These are phyloP conservation scores for Boletus semigastroideus DNA, from an alignment of 1,284 basidiomycete species.

Conservation along the genomic window DNA sequence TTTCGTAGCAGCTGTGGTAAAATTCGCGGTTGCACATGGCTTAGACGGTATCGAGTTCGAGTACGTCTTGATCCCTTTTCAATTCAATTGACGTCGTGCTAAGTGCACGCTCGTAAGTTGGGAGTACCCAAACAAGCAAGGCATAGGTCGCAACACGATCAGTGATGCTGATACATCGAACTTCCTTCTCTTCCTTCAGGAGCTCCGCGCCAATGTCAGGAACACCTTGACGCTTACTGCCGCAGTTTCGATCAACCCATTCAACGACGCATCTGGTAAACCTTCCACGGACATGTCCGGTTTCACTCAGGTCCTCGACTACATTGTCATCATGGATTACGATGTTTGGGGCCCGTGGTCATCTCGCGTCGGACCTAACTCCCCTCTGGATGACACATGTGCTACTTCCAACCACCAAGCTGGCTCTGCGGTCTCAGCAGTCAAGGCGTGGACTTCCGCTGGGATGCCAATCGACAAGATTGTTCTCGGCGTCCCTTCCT, in stretches of 20 bases:
- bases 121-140: slow-evolving; percentile 53
- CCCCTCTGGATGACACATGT: slow-evolving; percentile 65
- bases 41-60: slow-evolving; percentile 31
- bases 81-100: background rate
- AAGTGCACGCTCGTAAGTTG: slow-evolving; percentile 25
- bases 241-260: slow-evolving; percentile 57
- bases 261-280: slow-evolving; percentile 47
- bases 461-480: slow-evolving; percentile 64
- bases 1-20: slow-evolving; percentile 67
- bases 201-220: slow-evolving; percentile 41
- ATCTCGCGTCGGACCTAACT: slow-evolving; percentile 57
- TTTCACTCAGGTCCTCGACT: slow-evolving; percentile 49
- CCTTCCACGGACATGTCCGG: slow-evolving; percentile 55
- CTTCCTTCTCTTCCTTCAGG: slow-evolving; percentile 47
- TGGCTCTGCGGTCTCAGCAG: slow-evolving; percentile 63
- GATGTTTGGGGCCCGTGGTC: slow-evolving; percentile 65
- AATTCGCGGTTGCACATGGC: slow-evolving; percentile 54
- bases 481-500: slow-evolving; percentile 63
- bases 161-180: slow-evolving; percentile 44
- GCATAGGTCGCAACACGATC: slow-evolving; percentile 46
- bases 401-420: slow-evolving; percentile 51
- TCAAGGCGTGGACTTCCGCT: slow-evolving; percentile 60
- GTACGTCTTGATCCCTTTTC: slow-evolving; percentile 12
- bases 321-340: slow-evolving; percentile 74
- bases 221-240: slow-evolving; percentile 54